Evolutionary conservation across 805 yeast species (phyloP).

Genomic region (Candida odintsovae): DNA sequence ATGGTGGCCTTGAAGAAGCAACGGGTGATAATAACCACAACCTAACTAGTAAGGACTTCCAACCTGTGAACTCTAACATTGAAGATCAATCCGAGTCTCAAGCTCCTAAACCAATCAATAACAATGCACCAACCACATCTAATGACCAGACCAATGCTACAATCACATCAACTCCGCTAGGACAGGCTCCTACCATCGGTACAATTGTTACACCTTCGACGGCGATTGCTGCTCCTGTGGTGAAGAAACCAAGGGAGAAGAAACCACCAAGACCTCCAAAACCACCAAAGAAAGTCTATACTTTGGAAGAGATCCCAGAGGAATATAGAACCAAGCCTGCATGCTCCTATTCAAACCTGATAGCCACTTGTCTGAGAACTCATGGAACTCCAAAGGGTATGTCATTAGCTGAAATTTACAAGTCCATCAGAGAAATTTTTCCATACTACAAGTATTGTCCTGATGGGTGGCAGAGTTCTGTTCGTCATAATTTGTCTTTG

Average conservation of each 20-base stretch:
- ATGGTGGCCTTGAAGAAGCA: constrained; percentile 6
- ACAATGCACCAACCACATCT: neutral
- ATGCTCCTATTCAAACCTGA: constrained; percentile 72
- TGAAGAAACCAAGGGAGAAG: constrained; percentile 34
- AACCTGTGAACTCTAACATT: constrained; percentile 11
- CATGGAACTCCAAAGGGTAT: constrained; percentile 66
- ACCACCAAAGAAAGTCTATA: constrained; percentile 57
- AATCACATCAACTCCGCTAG: neutral
- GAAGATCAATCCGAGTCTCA: neutral
- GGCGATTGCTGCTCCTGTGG: constrained; percentile 23
- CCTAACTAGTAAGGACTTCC: constrained; percentile 19
- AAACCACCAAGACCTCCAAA: constrained; percentile 46
- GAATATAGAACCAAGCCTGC: constrained; percentile 83
- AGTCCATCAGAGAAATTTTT: constrained; percentile 77
- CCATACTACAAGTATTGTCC: constrained; percentile 93
- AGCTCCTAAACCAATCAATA: constrained; percentile 8
- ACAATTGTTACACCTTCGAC: neutral
- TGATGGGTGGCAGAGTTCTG: constrained; percentile 96
- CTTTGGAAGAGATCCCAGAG: constrained; percentile 81
- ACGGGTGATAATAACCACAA: constrained; percentile 12
- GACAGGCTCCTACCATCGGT: neutral
- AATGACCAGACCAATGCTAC: neutral
- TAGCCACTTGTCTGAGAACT: constrained; percentile 71
- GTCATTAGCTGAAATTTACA: constrained; percentile 79
- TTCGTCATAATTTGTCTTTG: constrained; percentile 81